phyloP scores from a whole-genome alignment of 176 grass and related monocot genomes.

The Lolium multiflorum region DNA sequence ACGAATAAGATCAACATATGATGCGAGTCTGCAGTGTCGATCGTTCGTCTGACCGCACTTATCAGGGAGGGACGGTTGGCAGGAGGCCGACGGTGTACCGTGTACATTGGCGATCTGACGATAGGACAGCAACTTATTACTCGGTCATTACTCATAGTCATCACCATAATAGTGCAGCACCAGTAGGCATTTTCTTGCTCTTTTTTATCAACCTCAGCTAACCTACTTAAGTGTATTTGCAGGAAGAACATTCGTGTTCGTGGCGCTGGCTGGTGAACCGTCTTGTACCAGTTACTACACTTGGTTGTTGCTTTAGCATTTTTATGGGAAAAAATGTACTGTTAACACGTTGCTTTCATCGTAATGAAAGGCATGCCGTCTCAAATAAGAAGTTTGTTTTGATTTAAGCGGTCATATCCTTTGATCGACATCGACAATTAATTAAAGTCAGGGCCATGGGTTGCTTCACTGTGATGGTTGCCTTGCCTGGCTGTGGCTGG shows the following conservation, averaged over 20 bases:
- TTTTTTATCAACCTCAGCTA: too few relatives aligned
- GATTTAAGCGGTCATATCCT: background rate
- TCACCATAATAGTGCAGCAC: too few relatives aligned
- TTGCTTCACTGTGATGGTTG: background rate
- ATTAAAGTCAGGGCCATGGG: background rate
- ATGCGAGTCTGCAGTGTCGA: background rate
- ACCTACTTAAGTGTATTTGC: background rate
- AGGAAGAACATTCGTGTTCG: background rate
- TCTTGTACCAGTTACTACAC: background rate
- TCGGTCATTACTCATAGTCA: background rate
- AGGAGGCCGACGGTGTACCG: background rate
- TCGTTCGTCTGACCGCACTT: background rate
- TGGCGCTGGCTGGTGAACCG: background rate
- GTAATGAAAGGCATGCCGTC: background rate
- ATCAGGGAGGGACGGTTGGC: background rate
- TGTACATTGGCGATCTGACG: background rate
- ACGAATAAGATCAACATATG: background rate
- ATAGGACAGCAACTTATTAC: background rate
- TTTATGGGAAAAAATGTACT: background rate
- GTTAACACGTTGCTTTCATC: background rate
- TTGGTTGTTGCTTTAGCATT: too few relatives aligned
- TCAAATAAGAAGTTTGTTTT: background rate
- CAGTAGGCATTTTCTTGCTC: too few relatives aligned
- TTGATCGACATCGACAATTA: background rate
- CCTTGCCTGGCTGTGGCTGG: background rate